Evolutionary conservation across 164 flowering plant species (phyloP).

Genomic region (Dillenia suffruticosa): DNA sequence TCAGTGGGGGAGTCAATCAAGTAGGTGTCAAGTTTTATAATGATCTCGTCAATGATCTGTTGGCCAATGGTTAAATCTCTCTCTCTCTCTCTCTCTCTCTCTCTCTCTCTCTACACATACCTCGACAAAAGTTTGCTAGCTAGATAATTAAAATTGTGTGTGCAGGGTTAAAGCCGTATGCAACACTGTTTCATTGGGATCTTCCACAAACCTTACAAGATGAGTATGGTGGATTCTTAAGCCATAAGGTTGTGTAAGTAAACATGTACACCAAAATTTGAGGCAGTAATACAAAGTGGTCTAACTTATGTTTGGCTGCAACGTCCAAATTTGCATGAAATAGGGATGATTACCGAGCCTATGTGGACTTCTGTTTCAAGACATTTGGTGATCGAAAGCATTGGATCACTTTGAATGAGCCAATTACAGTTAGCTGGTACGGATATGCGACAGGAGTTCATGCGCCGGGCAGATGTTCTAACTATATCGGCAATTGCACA

Average conservation of each 20-base stretch:
- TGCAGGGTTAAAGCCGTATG: slow-evolving; percentile 51
- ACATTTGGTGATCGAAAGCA: slow-evolving; percentile 29
- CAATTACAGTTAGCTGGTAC: background rate
- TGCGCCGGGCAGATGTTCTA: slow-evolving; percentile 30
- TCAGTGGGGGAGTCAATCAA: slow-evolving; percentile 44
- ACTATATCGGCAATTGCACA: slow-evolving; percentile 9
- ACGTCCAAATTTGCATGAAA: too few relatives aligned
- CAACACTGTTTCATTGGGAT: slow-evolving; percentile 69
- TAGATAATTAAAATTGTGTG: background rate
- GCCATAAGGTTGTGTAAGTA: slow-evolving; percentile 42
- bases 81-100: slow-evolving; percentile 3
- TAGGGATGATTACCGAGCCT: slow-evolving; percentile 24
- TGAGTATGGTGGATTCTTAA: slow-evolving; percentile 49
- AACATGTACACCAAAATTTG: background rate
- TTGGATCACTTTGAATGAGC: slow-evolving; percentile 30
- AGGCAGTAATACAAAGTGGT: background rate
- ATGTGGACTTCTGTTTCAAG: slow-evolving; percentile 20
- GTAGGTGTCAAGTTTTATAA: slow-evolving; percentile 62
- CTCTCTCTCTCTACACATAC: background rate
- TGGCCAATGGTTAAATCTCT: slow-evolving; percentile 28
- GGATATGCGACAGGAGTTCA: slow-evolving; percentile 12
- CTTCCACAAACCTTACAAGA: slow-evolving; percentile 58
- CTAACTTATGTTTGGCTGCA: too few relatives aligned
- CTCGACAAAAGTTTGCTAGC: too few relatives aligned
- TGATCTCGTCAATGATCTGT: slow-evolving; percentile 55